Conservation (phyloP, 1,284 basidiomycete genomes). For the Wallemia hederae region DNA sequence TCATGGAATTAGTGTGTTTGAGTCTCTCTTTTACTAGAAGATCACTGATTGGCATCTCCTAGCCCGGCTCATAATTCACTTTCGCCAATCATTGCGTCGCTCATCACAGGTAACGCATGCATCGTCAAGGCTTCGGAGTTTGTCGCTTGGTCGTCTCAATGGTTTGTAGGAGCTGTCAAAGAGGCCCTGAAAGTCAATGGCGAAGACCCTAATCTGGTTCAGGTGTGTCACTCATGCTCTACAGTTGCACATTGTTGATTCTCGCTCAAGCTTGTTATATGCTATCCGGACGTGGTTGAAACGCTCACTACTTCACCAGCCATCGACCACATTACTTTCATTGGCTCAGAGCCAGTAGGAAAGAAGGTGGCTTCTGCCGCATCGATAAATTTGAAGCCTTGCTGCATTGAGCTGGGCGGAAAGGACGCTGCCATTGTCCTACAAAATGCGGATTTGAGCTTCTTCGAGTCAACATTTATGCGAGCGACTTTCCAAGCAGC, state of each 20-base stretch:
- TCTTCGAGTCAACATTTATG: constrained; percentile 29
- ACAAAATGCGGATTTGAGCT: constrained; percentile 19
- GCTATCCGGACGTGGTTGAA: constrained; percentile 60
- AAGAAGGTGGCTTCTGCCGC: constrained; percentile 49
- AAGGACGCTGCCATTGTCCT: constrained; percentile 26
- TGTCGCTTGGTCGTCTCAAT: constrained; percentile 56
- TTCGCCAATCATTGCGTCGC: constrained; percentile 63
- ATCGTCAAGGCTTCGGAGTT: constrained; percentile 81
- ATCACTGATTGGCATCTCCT: not conserved
- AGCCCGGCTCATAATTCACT: constrained; percentile 61
- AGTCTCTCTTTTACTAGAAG: constrained; percentile 3
- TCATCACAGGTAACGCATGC: constrained; percentile 71
- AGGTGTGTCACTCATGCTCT: constrained; percentile 19
- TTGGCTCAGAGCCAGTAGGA: constrained; percentile 73
- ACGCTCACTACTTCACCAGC: constrained; percentile 45
- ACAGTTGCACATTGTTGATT: not conserved
- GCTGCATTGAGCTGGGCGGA: constrained; percentile 60
- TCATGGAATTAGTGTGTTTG: constrained; percentile 64
- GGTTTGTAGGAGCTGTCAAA: constrained; percentile 48
- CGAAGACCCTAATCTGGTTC: constrained; percentile 49
- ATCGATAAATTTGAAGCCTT: constrained; percentile 54
- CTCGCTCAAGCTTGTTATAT: constrained; percentile 31
- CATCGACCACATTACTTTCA: constrained; percentile 49
- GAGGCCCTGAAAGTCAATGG: constrained; percentile 45
- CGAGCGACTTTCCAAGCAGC: constrained; percentile 66